phyloP scores from a whole-genome alignment of 2,329 filamentous ascomycete genomes.

The Calonectria montana region DNA sequence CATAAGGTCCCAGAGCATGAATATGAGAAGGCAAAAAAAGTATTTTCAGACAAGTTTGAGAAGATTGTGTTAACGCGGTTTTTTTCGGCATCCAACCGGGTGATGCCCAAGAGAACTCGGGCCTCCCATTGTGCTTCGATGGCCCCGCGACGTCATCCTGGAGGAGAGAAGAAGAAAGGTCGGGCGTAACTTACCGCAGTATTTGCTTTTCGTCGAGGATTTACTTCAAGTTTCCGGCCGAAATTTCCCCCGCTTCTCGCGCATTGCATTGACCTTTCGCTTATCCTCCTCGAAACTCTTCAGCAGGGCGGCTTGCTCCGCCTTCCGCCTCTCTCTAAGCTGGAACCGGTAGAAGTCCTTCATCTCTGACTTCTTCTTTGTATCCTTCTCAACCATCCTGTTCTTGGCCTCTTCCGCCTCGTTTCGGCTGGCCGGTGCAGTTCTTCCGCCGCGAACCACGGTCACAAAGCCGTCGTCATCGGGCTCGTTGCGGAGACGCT shows the following conservation, averaged over 20 bases:
- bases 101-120: constrained; percentile 38
- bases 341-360: constrained; percentile 89
- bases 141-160: constrained; percentile 67
- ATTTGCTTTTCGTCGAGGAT: constrained; percentile 3
- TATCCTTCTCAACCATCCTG: constrained; percentile 72
- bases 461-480: constrained; percentile 98
- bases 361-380: constrained; percentile 71
- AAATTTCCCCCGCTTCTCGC: constrained; percentile 73
- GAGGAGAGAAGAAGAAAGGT: constrained; percentile 15
- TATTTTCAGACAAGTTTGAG: constrained; percentile 68
- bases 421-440: constrained; percentile 78
- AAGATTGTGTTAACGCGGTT: constrained; percentile 74
- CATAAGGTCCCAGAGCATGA: neutral
- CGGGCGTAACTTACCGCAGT: constrained; percentile 26
- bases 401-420: constrained; percentile 72
- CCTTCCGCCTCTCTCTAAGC: constrained; percentile 81
- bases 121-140: constrained; percentile 50
- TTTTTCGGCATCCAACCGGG: constrained; percentile 64
- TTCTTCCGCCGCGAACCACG: constrained; percentile 81
- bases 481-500: constrained; percentile 78
- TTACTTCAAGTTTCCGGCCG: constrained; percentile 58
- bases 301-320: constrained; percentile 74
- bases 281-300: constrained; percentile 81
- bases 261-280: constrained; percentile 78
- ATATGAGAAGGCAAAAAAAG: constrained; percentile 3